A percentile compares a stretch with the other conserved stretches of the same genome.
Evolutionary conservation across 176 grass and related monocot genomes (phyloP).

Genomic region (Aegilops bicornis): DNA sequence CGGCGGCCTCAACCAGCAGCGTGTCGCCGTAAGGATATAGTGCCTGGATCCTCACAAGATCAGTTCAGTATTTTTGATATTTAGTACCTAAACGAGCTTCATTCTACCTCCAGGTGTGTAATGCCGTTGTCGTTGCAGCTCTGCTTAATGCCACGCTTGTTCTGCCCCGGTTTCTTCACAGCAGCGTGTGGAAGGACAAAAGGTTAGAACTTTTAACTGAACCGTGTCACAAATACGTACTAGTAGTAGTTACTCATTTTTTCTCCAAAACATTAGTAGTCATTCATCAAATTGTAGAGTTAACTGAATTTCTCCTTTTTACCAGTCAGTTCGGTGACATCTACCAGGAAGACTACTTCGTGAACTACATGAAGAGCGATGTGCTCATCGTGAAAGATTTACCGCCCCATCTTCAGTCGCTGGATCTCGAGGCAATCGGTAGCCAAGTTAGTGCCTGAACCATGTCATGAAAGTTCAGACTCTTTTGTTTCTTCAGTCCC

Average conservation of each 20-base stretch:
- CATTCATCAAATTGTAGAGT: not conserved
- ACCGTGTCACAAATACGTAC: too few species aligned
- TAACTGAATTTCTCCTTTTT: not conserved
- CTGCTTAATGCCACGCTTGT: constrained; percentile 83
- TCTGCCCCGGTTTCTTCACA: constrained; percentile 76
- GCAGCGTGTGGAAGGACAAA: constrained; percentile 91
- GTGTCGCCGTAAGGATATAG: constrained; percentile 70
- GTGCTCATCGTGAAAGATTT: constrained; percentile 82
- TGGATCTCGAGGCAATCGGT: constrained; percentile 77
- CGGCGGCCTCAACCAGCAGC: constrained; percentile 90
- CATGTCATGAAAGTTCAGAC: not conserved
- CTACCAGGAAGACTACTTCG: constrained; percentile 88
- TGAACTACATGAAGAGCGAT: constrained; percentile 81
- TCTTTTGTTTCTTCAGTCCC: not conserved
- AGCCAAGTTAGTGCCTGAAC: constrained; percentile 61
- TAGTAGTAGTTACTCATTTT: too few species aligned
- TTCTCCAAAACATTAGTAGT: not conserved
- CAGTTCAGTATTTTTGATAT: not conserved
- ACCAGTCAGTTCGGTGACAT: constrained; percentile 94
- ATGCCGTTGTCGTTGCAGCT: constrained; percentile 74
- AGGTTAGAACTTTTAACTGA: constrained; percentile 42
- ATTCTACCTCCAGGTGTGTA: constrained; percentile 68
- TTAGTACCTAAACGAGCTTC: not conserved
- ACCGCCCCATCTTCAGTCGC: constrained; percentile 55
- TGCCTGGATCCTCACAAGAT: not conserved